Base-by-base conservation (phyloP, 2,329 filamentous ascomycete species). In the Teratosphaeria pseudoeucalypti region DNA sequence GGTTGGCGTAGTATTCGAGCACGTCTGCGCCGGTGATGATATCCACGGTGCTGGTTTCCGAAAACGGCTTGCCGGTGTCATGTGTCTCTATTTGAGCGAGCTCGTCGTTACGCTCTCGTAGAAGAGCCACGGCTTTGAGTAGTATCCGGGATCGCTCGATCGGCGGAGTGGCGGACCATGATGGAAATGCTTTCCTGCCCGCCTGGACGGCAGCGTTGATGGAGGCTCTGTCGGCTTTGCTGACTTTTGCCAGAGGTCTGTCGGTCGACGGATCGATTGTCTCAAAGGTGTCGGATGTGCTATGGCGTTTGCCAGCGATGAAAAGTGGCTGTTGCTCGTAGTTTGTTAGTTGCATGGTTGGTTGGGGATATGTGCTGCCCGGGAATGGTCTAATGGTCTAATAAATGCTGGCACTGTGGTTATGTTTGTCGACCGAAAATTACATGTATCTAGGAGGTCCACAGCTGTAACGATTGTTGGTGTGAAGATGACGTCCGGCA, bases 41-140 rank as follows among this genome's bases (percentile, higher is more conserved):
- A 71, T 96, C 91, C 32, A 95, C 89, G 0, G 86, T 85, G 57
- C 86, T 89, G 2, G 91, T 95, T 75, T 95, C 90, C 3, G 87
- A 87, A 74, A 82, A 92, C 7, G 90, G 84, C 74, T 95, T 95
- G 70, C 91, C 90, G 0, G 90, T 95, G 73, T 95, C 90, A 68
- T 87, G 79, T 1, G 90, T 95, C 76, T 95, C 90, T 59, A 90
- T 78, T 59, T 81, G 81, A 56, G 90, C 90, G 52, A 95, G 85
- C 59, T 85, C 84, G 69, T 95, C 88, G 73, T 95, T 95, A 64
- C 85, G 84, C 64, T 84, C 76, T 54, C 90, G 87, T 12, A 95
- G 80, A 14, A 95, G 75, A 54, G 82, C 76, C 19, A 88, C 90
- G 2, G 90, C 90, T 71, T 83, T 85, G 34, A 90, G 86, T 10